These are phyloP conservation scores for Ascodesmis nigricans DNA, from an alignment of 495 filamentous ascomycete genomes.

Conservation along the genomic window DNA sequence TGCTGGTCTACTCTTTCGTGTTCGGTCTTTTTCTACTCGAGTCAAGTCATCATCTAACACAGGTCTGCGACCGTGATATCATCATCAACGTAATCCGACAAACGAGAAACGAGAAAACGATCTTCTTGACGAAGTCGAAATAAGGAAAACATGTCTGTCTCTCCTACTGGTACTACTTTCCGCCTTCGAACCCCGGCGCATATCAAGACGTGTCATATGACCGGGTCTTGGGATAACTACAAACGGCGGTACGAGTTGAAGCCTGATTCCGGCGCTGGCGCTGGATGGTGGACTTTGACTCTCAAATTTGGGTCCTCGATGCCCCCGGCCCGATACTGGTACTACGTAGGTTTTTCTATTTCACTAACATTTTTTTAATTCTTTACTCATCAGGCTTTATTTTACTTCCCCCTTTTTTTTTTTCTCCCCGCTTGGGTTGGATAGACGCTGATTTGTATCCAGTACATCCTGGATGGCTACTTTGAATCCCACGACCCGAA, in stretches of 20 bases:
- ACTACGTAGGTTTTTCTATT: conserved; percentile 44
- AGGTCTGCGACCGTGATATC: no score
- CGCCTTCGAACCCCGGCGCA: conserved; percentile 84
- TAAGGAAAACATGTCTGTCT: conserved; percentile 20
- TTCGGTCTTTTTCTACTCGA: no score
- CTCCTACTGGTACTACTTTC: conserved; percentile 31
- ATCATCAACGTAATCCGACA: no score
- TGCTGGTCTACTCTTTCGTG: no score
- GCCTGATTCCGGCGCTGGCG: conserved; percentile 48
- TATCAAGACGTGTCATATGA: conserved; percentile 92
- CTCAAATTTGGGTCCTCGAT: conserved; percentile 71
- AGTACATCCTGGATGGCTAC: conserved; percentile 98
- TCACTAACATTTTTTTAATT: neutral
- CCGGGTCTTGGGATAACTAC: conserved; percentile 98
- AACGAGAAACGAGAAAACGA: no score
- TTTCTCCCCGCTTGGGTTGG: neutral
- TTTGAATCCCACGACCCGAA: conserved; percentile 95
- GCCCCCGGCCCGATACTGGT: conserved; percentile 87
- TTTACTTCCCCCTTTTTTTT: conserved; percentile 1
- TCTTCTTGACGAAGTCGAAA: no score
- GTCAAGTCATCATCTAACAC: no score
- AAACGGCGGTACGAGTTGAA: conserved; percentile 63
- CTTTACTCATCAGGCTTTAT: neutral
- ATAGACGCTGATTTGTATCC: neutral
- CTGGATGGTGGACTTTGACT: conserved; percentile 88